phyloP scores from a whole-genome alignment of 148 eudicot genomes.

The Fagopyrum homotropicum region DNA sequence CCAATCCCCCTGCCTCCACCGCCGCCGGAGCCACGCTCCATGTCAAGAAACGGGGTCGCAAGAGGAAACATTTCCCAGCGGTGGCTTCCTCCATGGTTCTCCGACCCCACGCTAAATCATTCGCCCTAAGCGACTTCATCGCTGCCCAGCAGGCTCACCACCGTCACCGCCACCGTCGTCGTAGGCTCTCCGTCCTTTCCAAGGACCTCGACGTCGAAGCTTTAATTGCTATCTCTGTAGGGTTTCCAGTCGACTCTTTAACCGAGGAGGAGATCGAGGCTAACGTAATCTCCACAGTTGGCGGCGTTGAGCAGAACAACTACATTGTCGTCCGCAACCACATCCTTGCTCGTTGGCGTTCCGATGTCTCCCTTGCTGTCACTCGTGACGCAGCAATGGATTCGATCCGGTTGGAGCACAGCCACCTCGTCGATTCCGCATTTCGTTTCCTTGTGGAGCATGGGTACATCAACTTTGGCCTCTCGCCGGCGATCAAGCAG shows the following conservation, averaged over 20 bases:
- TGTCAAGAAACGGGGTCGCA: constrained; percentile 56
- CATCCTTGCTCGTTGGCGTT: constrained; percentile 70
- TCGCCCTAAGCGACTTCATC: constrained; percentile 13
- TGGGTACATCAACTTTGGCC: constrained; percentile 86
- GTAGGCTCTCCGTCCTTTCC: constrained; percentile 28
- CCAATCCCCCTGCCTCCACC: constrained; percentile 14
- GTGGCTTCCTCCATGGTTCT: constrained; percentile 55
- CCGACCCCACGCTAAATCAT: constrained; percentile 40
- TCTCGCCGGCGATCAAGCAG: constrained; percentile 42
- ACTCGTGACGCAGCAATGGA: constrained; percentile 44
- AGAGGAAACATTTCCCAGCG: constrained; percentile 64
- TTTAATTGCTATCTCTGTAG: constrained; percentile 85
- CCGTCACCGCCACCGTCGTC: constrained; percentile 48
- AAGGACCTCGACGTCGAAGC: constrained; percentile 61
- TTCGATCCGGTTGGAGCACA: constrained; percentile 44
- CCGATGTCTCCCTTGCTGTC: constrained; percentile 46
- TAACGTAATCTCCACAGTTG: constrained; percentile 42
- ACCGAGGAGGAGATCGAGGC: constrained; percentile 88
- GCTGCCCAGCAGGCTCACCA: constrained; percentile 8
- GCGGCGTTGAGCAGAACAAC: constrained; percentile 40
- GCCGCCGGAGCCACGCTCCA: not conserved
- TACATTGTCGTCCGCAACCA: constrained; percentile 76
- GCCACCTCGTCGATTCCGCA: constrained; percentile 46
- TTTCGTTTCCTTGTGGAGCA: constrained; percentile 52
- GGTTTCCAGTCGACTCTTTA: constrained; percentile 75